Evolutionary conservation across 805 yeast species (phyloP), one percentile per base, ranked within the genome.

Genomic region (Zygosaccharomyces siamensis): DNA sequence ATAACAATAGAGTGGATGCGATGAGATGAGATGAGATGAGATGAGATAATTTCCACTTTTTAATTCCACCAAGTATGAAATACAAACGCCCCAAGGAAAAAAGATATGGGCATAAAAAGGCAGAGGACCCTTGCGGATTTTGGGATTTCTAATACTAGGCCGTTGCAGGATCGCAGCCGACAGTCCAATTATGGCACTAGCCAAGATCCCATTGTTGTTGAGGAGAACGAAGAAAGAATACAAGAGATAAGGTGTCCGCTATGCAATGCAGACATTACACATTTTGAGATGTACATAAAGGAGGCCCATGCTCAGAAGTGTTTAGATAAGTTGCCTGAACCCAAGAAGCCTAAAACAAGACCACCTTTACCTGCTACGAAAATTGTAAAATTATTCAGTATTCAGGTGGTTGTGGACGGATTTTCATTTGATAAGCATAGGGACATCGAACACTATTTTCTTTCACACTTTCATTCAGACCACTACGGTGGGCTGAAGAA

Each of bases 401-500:
- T 61, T 38, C 68, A 73, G 47, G 56, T 79, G 2, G 77, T 83
- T 0, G 87, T 85, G 23, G 93, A 85, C 67, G 89, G 89, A 0
- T 79, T 85, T 66, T 63, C 64, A 39, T 66, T 52, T 46, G 58
- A 50, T 7, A 72, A 76, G 0, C 72, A 77, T 52, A 70, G 69
- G 0, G 62, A 66, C 1, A 76, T 84, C 5, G 51, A 65, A 2
- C 72, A 73, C 38, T 86, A 85, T 64, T 78, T 84, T 53, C 67
- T 86, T 23, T 77, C 89, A 0, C 99, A 93, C 69, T 92, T 86
- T 70, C 99, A 93, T 65, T 73, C 96, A 0, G 99, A 93, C 63
- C 99, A 93, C 63, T 93, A 93, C 61, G 89, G 88, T 3, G 98
- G 99, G 0, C 67, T 93, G 12, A 69, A 82, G 2, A 86, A 85